These are phyloP conservation scores for Ganoderma leucocontextum DNA, from an alignment of 1,284 basidiomycete genomes.

Conservation along the genomic window DNA sequence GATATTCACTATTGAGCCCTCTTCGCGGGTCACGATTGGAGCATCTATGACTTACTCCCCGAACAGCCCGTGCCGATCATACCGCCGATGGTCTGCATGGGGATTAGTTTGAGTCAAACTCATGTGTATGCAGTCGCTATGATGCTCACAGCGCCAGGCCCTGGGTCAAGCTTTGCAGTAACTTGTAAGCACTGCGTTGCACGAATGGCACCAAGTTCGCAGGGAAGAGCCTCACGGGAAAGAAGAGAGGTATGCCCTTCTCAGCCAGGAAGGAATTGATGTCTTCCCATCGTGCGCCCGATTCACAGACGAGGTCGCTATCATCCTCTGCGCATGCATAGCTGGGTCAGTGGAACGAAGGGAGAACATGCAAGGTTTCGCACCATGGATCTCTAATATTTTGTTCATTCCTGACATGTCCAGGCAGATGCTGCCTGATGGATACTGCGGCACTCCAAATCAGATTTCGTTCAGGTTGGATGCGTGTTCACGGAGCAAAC, in stretches of 20 bases:
- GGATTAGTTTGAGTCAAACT: neutral
- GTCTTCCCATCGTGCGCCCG: constrained; percentile 87
- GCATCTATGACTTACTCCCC: constrained; percentile 60
- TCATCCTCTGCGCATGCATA: constrained; percentile 65
- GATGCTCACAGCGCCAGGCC: constrained; percentile 59
- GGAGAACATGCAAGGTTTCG: neutral
- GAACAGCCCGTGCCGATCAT: constrained; percentile 90
- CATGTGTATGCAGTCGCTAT: neutral
- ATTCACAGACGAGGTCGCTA: constrained; percentile 82
- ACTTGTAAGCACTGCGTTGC: neutral
- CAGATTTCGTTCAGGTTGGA: neutral
- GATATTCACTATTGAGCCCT: neutral
- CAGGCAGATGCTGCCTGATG: constrained; percentile 50
- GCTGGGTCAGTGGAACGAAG: neutral
- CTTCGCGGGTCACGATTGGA: too few relatives aligned
- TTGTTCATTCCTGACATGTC: constrained; percentile 89
- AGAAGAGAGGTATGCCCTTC: constrained; percentile 85
- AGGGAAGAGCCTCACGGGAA: constrained; percentile 67
- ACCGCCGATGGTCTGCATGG: constrained; percentile 76
- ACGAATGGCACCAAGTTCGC: neutral
- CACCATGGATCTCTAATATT: constrained; percentile 82
- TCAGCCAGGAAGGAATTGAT: constrained; percentile 82
- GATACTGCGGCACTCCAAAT: constrained; percentile 26
- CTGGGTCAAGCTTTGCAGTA: constrained; percentile 72
- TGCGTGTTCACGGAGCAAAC: neutral